Conservation (phyloP, 2,329 filamentous ascomycete genomes). For the Aureobasidium sp. region DNA sequence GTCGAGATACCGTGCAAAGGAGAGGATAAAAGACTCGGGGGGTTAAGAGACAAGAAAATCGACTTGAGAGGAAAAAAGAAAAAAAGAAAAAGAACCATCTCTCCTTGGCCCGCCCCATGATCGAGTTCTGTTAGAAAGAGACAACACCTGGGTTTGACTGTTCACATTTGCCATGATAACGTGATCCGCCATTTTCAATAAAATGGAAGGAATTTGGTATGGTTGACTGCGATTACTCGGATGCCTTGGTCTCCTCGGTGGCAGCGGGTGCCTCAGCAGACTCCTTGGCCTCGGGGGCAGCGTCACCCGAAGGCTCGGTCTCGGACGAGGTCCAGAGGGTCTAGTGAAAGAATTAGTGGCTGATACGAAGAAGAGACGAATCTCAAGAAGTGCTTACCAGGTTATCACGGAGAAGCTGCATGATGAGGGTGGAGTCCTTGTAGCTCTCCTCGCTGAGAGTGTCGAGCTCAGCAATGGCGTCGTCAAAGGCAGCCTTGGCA, state of each 20-base stretch:
- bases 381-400: conserved; percentile 50
- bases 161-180: conserved; percentile 16
- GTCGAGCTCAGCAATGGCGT: conserved; percentile 96
- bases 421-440: conserved; percentile 98
- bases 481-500: conserved; percentile 91
- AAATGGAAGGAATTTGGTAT: conserved; percentile 10
- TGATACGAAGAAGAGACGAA: neutral
- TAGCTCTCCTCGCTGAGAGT: conserved; percentile 97
- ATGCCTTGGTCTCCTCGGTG: conserved; percentile 42
- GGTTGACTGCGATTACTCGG: conserved; percentile 29
- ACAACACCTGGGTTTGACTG: conserved; percentile 15
- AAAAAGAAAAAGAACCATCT: conserved; percentile 14
- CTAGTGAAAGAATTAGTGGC: conserved; percentile 42
- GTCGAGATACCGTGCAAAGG: conserved; percentile 6
- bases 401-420: conserved; percentile 98
- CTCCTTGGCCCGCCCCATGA: conserved; percentile 15
- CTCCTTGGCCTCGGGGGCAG: conserved; percentile 41
- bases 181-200: conserved; percentile 13
- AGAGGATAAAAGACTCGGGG: conserved; percentile 5
- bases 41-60: conserved; percentile 8
- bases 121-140: conserved; percentile 14
- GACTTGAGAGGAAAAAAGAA: conserved; percentile 5
- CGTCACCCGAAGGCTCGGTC: conserved; percentile 67
- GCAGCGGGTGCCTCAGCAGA: conserved; percentile 50
- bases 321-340: conserved; percentile 99